Evolutionary conservation across 2,329 filamentous ascomycete genomes (phyloP).

Genomic region (Stagonosporopsis cucurbitacearum): DNA sequence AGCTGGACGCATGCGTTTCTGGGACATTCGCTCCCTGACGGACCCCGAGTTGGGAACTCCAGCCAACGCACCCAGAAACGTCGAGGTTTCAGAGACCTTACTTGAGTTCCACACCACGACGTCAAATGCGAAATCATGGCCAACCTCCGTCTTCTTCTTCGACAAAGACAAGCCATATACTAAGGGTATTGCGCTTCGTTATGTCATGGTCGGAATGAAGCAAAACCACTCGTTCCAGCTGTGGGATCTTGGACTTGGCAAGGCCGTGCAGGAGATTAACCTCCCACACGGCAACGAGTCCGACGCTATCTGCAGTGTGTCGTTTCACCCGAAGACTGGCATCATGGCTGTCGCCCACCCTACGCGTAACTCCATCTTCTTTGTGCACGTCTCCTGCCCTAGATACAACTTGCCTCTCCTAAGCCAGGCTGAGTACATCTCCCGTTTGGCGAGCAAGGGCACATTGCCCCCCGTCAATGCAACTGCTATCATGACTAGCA

Average conservation of each 20-base stretch:
- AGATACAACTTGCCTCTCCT: constrained; percentile 83
- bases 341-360: constrained; percentile 96
- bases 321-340: constrained; percentile 89
- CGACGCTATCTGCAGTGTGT: constrained; percentile 96
- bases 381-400: constrained; percentile 92
- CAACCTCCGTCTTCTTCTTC: constrained; percentile 92
- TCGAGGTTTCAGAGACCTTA: constrained; percentile 85
- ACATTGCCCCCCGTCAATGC: constrained; percentile 81
- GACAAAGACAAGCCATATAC: constrained; percentile 94
- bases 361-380: constrained; percentile 96
- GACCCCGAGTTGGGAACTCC: constrained; percentile 55
- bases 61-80: constrained; percentile 54
- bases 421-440: constrained; percentile 87
- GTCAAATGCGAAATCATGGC: constrained; percentile 92
- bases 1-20: constrained; percentile 94
- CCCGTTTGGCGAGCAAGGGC: constrained; percentile 68
- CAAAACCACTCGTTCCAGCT: constrained; percentile 98
- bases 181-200: constrained; percentile 87
- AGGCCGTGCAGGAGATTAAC: constrained; percentile 96
- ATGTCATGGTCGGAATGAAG: constrained; percentile 97
- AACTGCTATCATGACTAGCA: constrained; percentile 95
- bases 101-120: constrained; percentile 86
- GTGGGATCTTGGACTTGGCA: constrained; percentile 94
- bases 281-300: constrained; percentile 95
- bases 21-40: constrained; percentile 87